A percentile compares a stretch with the other conserved stretches of the same genome.
phyloP scores from a whole-genome alignment of 164 flowering plant species.

The Akebia trifoliata region DNA sequence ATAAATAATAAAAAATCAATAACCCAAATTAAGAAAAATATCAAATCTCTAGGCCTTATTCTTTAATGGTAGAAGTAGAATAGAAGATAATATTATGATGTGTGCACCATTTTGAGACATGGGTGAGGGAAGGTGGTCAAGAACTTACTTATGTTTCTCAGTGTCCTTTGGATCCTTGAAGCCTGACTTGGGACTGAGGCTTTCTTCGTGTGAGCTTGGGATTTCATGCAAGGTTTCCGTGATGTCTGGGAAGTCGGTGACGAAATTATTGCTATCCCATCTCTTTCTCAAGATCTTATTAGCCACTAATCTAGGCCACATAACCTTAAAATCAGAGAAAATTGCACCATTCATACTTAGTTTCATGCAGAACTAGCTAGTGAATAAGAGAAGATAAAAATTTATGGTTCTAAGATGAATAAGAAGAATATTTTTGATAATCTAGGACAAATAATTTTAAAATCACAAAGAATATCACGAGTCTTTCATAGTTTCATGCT shows the following conservation, averaged over 20 bases:
- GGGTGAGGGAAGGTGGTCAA: no score
- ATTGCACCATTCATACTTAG: background rate
- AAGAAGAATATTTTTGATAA: no score
- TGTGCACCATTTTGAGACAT: no score
- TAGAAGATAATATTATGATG: background rate
- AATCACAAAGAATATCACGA: no score
- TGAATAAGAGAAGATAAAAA: no score
- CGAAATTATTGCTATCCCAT: slow-evolving; percentile 48
- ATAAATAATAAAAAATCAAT: background rate
- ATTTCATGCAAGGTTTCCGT: slow-evolving; percentile 7
- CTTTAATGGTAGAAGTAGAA: background rate
- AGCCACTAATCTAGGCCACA: slow-evolving; percentile 65
- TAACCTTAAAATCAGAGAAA: slow-evolving; percentile 44
- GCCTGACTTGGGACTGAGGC: slow-evolving; percentile 7
- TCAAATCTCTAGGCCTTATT: background rate
- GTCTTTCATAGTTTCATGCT: no score
- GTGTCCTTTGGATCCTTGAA: slow-evolving; percentile 23
- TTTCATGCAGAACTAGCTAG: no score
- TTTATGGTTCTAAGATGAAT: no score
- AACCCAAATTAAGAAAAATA: background rate
- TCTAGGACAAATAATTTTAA: no score
- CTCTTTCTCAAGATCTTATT: slow-evolving; percentile 46
- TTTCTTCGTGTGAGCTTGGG: slow-evolving; percentile 16
- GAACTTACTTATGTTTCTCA: slow-evolving; percentile 38
- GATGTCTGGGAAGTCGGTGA: slow-evolving; percentile 32